A percentile compares a stretch with the other conserved stretches of the same genome.
phyloP scores from a whole-genome alignment of 2,329 filamentous ascomycete genomes.

The Ceratocystis huliohia region DNA sequence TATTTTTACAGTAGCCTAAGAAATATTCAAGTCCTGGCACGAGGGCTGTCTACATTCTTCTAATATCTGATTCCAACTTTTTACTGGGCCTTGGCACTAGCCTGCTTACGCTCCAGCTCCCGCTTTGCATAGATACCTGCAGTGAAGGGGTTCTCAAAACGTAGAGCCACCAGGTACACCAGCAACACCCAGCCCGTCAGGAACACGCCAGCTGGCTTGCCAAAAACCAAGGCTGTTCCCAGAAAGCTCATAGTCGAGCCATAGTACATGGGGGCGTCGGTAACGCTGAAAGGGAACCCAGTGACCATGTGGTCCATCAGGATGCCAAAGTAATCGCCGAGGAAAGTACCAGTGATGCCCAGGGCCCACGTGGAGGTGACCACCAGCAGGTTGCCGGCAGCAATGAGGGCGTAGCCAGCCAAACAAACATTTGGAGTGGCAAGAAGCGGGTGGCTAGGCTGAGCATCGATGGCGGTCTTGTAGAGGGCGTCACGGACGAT shows the following conservation, averaged over 20 bases:
- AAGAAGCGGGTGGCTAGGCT: conserved; percentile 64
- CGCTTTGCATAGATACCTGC: conserved; percentile 75
- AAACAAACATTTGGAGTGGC: conserved; percentile 45
- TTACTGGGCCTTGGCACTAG: conserved; percentile 30
- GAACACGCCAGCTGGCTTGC: conserved; percentile 73
- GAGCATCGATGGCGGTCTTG: conserved; percentile 64
- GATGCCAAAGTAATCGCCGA: conserved; percentile 98
- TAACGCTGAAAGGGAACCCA: conserved; percentile 90
- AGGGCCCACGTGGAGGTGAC: conserved; percentile 81
- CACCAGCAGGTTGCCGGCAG: conserved; percentile 69
- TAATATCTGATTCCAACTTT: not conserved
- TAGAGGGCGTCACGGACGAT: conserved; percentile 80
- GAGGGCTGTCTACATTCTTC: too few relatives aligned
- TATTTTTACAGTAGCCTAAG: too few relatives aligned
- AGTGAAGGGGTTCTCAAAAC: conserved; percentile 91
- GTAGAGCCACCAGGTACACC: conserved; percentile 68
- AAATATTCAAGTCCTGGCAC: too few relatives aligned
- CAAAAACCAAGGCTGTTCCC: conserved; percentile 70
- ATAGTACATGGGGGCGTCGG: conserved; percentile 89
- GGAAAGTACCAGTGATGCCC: conserved; percentile 87
- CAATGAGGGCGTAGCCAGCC: conserved; percentile 58
- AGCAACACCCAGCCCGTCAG: conserved; percentile 62
- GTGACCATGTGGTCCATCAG: conserved; percentile 92
- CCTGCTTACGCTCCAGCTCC: conserved; percentile 44
- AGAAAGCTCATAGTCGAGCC: conserved; percentile 87